Conservation (phyloP, 768 basidiomycete species). For the Naganishia kalamii region DNA sequence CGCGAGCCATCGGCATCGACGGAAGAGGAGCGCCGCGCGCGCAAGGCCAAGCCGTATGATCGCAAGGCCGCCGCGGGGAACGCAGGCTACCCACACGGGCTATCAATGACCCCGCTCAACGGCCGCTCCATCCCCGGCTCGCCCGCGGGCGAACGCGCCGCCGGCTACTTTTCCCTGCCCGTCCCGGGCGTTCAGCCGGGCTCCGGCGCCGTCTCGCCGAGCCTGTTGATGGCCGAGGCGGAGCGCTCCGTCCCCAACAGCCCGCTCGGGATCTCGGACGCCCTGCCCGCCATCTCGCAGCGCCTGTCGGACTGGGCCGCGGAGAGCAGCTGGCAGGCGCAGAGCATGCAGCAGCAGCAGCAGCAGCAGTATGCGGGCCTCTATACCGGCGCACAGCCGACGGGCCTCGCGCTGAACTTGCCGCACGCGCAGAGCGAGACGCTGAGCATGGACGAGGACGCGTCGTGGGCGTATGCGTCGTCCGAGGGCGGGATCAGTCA, state of each 20-base stretch:
- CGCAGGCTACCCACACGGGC: conserved; percentile 14
- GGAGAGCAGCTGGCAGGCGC: conserved; percentile 5
- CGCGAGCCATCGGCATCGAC: conserved; percentile 24
- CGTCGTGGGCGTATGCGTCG: conserved; percentile 12
- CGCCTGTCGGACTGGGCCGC: conserved; percentile 22
- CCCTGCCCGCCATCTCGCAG: conserved; percentile 25
- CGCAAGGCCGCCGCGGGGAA: conserved; percentile 8
- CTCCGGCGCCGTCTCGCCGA: conserved; percentile 19
- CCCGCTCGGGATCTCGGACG: conserved; percentile 10
- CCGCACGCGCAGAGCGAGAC: not conserved
- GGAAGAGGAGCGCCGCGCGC: conserved; percentile 17
- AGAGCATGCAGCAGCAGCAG: conserved; percentile 4
- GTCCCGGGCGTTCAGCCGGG: conserved; percentile 13
- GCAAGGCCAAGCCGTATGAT: conserved; percentile 24
- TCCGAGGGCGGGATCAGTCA: conserved; percentile 2
- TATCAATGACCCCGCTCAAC: conserved; percentile 24
- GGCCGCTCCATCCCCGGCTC: conserved; percentile 23
- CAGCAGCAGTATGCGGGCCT: not conserved
- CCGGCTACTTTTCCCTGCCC: not conserved
- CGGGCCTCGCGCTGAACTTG: not conserved
- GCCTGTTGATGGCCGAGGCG: conserved; percentile 12
- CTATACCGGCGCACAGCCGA: conserved; percentile 14
- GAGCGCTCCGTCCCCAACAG: not conserved
- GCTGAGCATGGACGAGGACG: not conserved
- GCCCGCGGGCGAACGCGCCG: not conserved